A percentile compares a stretch with the other conserved stretches of the same genome.
These are phyloP conservation scores for Durio zibethinus DNA, from an alignment of 345 rosid genomes.

Conservation along the genomic window DNA sequence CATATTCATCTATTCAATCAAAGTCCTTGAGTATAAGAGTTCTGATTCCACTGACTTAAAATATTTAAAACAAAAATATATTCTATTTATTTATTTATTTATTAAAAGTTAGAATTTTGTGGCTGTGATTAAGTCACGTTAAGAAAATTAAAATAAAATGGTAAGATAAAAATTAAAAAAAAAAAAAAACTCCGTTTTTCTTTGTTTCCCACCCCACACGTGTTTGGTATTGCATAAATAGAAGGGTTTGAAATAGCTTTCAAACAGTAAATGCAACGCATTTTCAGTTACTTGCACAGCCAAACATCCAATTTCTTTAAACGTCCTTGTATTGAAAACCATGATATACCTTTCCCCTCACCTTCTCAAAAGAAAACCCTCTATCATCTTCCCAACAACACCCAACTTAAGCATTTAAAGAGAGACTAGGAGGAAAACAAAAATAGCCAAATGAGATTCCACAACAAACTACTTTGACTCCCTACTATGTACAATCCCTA, in stretches of 20 bases:
- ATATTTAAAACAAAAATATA: too few relatives aligned
- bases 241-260: slow-evolving; percentile 39
- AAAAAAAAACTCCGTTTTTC: not conserved
- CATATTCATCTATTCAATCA: not conserved
- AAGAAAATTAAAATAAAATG: too few relatives aligned
- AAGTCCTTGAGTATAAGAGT: not conserved
- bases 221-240: slow-evolving; percentile 13
- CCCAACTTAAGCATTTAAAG: slow-evolving; percentile 5
- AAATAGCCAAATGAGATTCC: not conserved
- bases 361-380: slow-evolving; percentile 14
- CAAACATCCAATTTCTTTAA: slow-evolving; percentile 27
- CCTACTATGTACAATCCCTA: not conserved
- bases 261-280: slow-evolving; percentile 32
- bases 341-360: slow-evolving; percentile 11
- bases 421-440: too few relatives aligned
- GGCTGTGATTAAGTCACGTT: not conserved
- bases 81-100: not conserved
- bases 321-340: slow-evolving; percentile 29
- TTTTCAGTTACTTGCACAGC: slow-evolving; percentile 31
- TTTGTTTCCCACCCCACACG: not conserved
- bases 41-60: too few relatives aligned
- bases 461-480: slow-evolving; percentile 29
- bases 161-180: too few relatives aligned
- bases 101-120: not conserved
- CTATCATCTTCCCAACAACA: slow-evolving; percentile 16